phyloP scores from a whole-genome alignment of 1,284 basidiomycete genomes.

The Psilocybe mexicana region DNA sequence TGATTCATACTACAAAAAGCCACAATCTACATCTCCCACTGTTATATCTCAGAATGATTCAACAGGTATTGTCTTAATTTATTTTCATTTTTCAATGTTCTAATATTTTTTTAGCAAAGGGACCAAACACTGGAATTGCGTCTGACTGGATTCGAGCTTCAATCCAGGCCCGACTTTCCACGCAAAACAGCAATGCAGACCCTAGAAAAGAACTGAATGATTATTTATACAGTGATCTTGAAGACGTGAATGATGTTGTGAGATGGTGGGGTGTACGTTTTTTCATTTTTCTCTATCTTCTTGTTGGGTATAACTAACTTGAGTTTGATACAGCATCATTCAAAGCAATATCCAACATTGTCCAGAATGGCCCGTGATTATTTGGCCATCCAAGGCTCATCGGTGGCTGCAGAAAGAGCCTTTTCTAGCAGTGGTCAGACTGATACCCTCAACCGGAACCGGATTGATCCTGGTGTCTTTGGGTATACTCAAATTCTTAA shows the following conservation, averaged over 20 bases:
- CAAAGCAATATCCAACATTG: conserved; percentile 14
- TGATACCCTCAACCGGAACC: conserved; percentile 17
- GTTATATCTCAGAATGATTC: too few relatives aligned
- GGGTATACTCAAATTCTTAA: conserved; percentile 21
- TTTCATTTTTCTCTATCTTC: not conserved
- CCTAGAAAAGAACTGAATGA: conserved; percentile 15
- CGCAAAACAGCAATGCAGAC: not conserved
- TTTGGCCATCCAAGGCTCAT: conserved; percentile 24
- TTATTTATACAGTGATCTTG: conserved; percentile 14
- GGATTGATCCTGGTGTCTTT: conserved; percentile 13
- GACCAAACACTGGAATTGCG: not conserved
- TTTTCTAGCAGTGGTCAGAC: conserved; percentile 21
- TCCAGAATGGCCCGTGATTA: conserved; percentile 23
- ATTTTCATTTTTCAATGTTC: not conserved
- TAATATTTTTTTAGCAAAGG: not conserved
- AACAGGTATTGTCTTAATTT: not conserved
- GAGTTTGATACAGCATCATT: conserved; percentile 13
- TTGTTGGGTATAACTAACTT: not conserved
- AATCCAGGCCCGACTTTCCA: not conserved
- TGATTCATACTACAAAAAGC: conserved; percentile 15
- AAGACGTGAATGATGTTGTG: conserved; percentile 2
- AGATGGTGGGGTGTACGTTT: conserved; percentile 22
- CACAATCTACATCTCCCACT: too few relatives aligned
- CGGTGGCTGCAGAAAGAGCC: conserved; percentile 20
- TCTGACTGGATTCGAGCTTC: not conserved